Base-by-base conservation (phyloP, 1,284 basidiomycete genomes). In the Apiotrichum laibachii region DNA sequence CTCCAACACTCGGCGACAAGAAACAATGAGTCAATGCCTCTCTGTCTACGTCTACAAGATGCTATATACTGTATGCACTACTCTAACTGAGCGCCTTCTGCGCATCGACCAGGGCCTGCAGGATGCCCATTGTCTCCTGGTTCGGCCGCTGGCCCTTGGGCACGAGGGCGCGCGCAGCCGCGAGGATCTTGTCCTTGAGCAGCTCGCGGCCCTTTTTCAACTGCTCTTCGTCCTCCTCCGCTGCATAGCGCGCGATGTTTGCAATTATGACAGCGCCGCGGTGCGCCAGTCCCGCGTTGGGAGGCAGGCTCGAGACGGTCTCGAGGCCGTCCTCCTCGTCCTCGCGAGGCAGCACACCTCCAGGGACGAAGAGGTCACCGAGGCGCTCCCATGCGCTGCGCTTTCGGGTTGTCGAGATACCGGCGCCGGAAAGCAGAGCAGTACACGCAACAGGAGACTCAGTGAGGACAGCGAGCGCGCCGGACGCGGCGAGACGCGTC, bases 401-500 rank as follows among this genome's bases (percentile, higher is more conserved):
- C 39, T 45, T 64, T 37, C 42, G 53, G 7, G 51, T 31, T 80
- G 81, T 66, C 77, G n/a, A 22, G 53, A 64, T 46, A 19, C 64
- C 55, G 37, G 48, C 50, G 57, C 67, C 63, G 22, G 44, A 46
- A 13, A 86, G 71, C 15, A 93, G 78, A 2, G 81, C 77, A 9
- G 75, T 70, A 69, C 88, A 90, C 6, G 85, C 85, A n/a, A 77
- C 78, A 0, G 81, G 80, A 0, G 76, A 75, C 2, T 86, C 83
- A 2, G 87, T 88, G 55, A 96, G 77, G 44, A 86, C 87, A 4
- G 93, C 91, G 43, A 96, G 79, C 2, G 91, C 88, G 11, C 92
- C 93, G 0, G 89, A 86, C 0, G 92, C 89, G 11, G 93, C 93
- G 8, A 90, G 76, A 40, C 89, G 84, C 2, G 93, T 96, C 4